A percentile compares a stretch with the other conserved stretches of the same genome.
Evolutionary conservation across 345 rosid genomes (phyloP).

Genomic region (Sonneratia caseolaris): DNA sequence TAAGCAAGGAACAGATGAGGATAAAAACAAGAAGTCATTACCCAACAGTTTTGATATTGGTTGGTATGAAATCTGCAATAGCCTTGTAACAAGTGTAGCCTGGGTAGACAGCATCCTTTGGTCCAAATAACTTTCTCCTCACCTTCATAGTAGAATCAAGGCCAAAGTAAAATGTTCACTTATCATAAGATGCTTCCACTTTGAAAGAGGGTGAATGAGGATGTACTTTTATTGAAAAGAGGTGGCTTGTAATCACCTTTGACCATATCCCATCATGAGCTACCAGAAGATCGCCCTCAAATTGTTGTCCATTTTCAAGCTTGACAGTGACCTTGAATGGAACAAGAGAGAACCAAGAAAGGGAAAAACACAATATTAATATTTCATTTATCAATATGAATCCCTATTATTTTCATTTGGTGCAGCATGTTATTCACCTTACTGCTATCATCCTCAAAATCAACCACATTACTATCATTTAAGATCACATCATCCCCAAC

Average conservation of each 20-base stretch:
- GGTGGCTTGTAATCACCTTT: conserved; percentile 34
- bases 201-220: background rate
- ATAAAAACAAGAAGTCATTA: conserved; percentile 17
- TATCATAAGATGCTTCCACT: background rate
- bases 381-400: background rate
- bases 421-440: conserved; percentile 37
- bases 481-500: conserved; percentile 74
- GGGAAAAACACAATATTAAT: background rate
- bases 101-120: conserved; percentile 60
- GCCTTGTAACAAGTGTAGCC: conserved; percentile 94
- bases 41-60: conserved; percentile 92
- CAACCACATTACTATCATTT: conserved; percentile 74
- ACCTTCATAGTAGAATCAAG: conserved; percentile 32
- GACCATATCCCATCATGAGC: conserved; percentile 99
- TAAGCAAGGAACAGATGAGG: background rate
- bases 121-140: conserved; percentile 72
- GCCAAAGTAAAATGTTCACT: background rate
- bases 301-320: conserved; percentile 66
- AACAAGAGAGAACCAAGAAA: conserved; percentile 11
- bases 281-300: conserved; percentile 78
- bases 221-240: background rate
- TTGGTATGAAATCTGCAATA: conserved; percentile 83
- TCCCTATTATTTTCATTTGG: background rate
- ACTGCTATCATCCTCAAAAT: conserved; percentile 68
- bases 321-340: conserved; percentile 54